Evolutionary conservation across 495 filamentous ascomycete species (phyloP), one percentile per base, ranked within the genome.

Genomic region (Platismatia glauca): DNA sequence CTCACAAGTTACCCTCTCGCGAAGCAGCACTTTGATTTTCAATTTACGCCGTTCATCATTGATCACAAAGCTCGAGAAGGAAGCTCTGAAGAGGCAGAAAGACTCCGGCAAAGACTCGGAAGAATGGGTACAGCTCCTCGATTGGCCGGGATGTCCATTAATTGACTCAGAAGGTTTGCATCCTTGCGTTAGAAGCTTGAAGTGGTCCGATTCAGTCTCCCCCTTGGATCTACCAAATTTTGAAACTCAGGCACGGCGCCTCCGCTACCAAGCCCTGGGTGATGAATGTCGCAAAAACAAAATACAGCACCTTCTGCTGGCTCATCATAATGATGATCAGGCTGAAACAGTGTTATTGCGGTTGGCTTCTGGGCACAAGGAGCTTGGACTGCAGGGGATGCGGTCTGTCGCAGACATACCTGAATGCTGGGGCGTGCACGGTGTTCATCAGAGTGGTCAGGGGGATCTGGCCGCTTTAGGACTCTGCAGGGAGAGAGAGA

Each of bases 311-410:
- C 65, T 96, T 4, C 73, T 96, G 4, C 73, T 90, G 39, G 93
- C 86, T 9, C 93, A 98, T 71, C 93, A 97, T 72, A 77, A 81
- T 64, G 88, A 91, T 69, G 91, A 97, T 70, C 85, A 88, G 66
- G 89, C 89, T 43, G 94, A 98, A 73, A 96, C 93, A 0, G 80
- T 95, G 6, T 70, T 98, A 48, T 85, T 88, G 83, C 78, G 91
- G 50, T 69, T 97, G 44, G 73, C 84, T 0, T 71, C 74, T 24
- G 83, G 85, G 8, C 84, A 86, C 48, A 75, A 78, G 13, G 79
- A 81, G 31, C 70, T 78, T n/a, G 91, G 89, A 0, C 75, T 97
- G 39, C 73, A 75, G 7, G 90, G 89, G 0, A 95, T 97, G 62
- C 80, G 75, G 39, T 52, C 74, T 15, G 74, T 81, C 5, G 74